Base-by-base conservation (phyloP, 2,329 filamentous ascomycete genomes). In the Venturia carpophila region DNA sequence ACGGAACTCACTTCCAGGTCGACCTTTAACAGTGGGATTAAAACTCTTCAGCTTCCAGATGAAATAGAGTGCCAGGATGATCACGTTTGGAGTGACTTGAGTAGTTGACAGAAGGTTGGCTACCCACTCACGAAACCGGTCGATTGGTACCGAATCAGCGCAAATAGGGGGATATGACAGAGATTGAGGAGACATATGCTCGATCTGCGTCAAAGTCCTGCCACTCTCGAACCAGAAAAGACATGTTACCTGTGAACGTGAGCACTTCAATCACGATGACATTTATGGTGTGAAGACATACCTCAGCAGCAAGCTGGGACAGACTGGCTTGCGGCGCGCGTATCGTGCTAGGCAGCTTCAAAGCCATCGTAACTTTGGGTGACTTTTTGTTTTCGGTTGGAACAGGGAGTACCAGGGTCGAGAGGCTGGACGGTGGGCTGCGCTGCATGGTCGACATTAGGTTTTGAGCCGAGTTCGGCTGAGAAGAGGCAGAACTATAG, bases 211-310 rank as follows among this genome's bases (percentile, higher is more conserved):
- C 19, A 97, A 79, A 27, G 89, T 88, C n/a, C 88, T 83, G 55
- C 90, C 88, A 19, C 89, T 89, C 76, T 97, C 92, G 74, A 97
- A 97, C 93, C 94, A 97, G 78, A 97, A 97, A 17, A 99, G 82
- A 73, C 93, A 97, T 15, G 93, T 96, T 76, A 97, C 90, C 90
- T 96, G 71, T 60, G 15, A 45, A 43, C 13, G 41, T 64, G 0
- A 42, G 41, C 21, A 60, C 19, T n/a, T 60, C 34, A 7, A 24
- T 0, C 39, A n/a, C 21, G 2, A 27, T 5, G 5, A 27, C 7
- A 27, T 13, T 5, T 6, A 42, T 7, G 60, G 15, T 43, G 9
- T 27, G 19, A 45, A 4, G 10, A 61, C 24, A 7, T 61, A 77
- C 75, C 70, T 77, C 75, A 13, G 75, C 75, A 63, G 75, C 75